Evolutionary conservation across 108 stramenopile species (phyloP), one percentile per base, ranked within the genome.

Genomic region (Licmophora abbreviata): DNA sequence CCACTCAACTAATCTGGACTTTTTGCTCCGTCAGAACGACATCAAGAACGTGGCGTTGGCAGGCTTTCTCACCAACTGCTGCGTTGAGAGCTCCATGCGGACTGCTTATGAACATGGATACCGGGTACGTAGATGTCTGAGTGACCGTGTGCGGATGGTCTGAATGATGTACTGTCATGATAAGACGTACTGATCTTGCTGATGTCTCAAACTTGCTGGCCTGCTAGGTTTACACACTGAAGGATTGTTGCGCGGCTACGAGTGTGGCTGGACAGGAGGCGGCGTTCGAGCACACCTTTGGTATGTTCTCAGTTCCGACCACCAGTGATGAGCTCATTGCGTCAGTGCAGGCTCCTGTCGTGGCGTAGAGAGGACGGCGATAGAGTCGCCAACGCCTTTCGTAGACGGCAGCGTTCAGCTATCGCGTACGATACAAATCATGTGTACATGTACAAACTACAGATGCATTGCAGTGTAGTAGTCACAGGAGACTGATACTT

Each of bases 1-100:
- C 49, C 48, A 61, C 34, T 72, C 73, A 10, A 88, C 86, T 37
- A 88, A 88, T 51, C 70, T 88, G 29, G 72, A 83, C 49, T 78
- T 78, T 49, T 29, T 88, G 20, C 60, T 88, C 22, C 54, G 74
- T 42, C 77, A 83, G 48, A 63, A 68, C 18, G 58, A 66, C 10
- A 70, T 76, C 29, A 62, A 74, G 53, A 77, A 73, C 49, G 63
- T 88, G 9, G 64, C 75, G 9, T 29, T 88, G 15, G 73, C 56
- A 34, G 86, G 86, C n/a, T 80, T 88, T 45, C 58, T 83, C n/a
- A 88, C 86, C 58, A 83, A 88, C 54, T 83, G 81, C 47, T 88
- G 86, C 67, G 77, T 88, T 27, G 82, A 88, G 58, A 59, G 59
- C n/a, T 74, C 81, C 33, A 88, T 83, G 86, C 73, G 86, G 6